These are phyloP conservation scores for Aspergillus pseudoterreus DNA, from an alignment of 2,329 filamentous ascomycete genomes.

Conservation along the genomic window DNA sequence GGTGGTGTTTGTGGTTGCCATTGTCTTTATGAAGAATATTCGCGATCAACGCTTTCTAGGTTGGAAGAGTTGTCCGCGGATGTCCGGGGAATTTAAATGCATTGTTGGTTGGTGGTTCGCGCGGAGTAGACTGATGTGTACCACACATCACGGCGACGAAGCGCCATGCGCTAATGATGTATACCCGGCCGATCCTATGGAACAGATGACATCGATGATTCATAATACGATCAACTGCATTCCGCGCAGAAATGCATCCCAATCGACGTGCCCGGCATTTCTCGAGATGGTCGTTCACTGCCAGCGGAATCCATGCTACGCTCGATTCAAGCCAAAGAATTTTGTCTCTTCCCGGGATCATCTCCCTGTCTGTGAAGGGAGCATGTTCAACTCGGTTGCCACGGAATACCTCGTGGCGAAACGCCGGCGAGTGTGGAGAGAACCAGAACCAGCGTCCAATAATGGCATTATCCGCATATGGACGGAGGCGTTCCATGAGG, in stretches of 20 bases:
- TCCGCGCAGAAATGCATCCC: background rate
- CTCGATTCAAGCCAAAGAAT: too few relatives aligned
- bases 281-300: too few relatives aligned
- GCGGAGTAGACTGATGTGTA: background rate
- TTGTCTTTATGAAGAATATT: background rate
- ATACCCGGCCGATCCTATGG: background rate
- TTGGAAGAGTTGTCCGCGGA: background rate
- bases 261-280: too few relatives aligned
- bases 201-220: background rate
- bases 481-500: background rate
- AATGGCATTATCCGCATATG: background rate
- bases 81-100: background rate
- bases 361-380: too few relatives aligned
- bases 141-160: background rate
- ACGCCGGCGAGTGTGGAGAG: background rate
- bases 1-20: constrained; percentile 1
- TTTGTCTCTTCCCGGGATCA: too few relatives aligned
- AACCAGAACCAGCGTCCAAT: background rate
- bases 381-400: too few relatives aligned
- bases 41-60: background rate
- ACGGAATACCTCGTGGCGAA: too few relatives aligned
- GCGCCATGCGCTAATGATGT: too few relatives aligned
- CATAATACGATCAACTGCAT: background rate
- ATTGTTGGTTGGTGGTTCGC: background rate
- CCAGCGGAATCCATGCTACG: too few relatives aligned